Conservation (phyloP, 768 basidiomycete genomes). For the Daedalea quercina region DNA sequence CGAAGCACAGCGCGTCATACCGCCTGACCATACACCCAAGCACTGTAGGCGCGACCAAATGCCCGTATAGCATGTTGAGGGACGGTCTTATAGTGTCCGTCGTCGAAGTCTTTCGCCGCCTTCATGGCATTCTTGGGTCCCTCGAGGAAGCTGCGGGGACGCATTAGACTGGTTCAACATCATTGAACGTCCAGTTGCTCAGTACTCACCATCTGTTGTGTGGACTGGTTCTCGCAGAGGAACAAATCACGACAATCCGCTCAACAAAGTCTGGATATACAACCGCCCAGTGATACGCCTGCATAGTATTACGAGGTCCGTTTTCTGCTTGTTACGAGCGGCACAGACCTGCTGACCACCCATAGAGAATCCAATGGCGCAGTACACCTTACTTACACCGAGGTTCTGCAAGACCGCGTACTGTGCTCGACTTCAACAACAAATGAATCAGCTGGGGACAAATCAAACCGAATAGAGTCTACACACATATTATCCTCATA, state of each 20-base stretch:
- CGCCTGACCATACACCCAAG: conserved; percentile 49
- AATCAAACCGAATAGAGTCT: not conserved
- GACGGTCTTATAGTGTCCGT: conserved; percentile 39
- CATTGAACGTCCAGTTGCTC: not conserved
- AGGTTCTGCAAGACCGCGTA: conserved; percentile 20
- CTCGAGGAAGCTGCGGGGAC: conserved; percentile 42
- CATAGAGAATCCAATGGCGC: conserved; percentile 24
- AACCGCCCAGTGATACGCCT: conserved; percentile 53
- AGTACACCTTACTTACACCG: conserved; percentile 16
- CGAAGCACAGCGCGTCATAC: not conserved
- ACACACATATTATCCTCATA: conserved; percentile 24
- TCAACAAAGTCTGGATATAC: conserved; percentile 47
- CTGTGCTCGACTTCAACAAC: conserved; percentile 16
- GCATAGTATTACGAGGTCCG: not conserved
- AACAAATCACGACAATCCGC: conserved; percentile 37
- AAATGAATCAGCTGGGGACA: not conserved
- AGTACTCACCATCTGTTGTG: conserved; percentile 42
- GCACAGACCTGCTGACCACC: conserved; percentile 22
- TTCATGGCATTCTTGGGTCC: conserved; percentile 46
- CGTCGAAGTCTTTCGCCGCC: conserved; percentile 44
- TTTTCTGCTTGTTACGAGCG: not conserved
- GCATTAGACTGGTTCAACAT: not conserved
- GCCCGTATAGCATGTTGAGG: conserved; percentile 45
- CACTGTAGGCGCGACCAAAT: conserved; percentile 46
- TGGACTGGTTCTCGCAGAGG: conserved; percentile 44